phyloP scores from a whole-genome alignment of 208 protist species.

The Leishmania turanica region DNA sequence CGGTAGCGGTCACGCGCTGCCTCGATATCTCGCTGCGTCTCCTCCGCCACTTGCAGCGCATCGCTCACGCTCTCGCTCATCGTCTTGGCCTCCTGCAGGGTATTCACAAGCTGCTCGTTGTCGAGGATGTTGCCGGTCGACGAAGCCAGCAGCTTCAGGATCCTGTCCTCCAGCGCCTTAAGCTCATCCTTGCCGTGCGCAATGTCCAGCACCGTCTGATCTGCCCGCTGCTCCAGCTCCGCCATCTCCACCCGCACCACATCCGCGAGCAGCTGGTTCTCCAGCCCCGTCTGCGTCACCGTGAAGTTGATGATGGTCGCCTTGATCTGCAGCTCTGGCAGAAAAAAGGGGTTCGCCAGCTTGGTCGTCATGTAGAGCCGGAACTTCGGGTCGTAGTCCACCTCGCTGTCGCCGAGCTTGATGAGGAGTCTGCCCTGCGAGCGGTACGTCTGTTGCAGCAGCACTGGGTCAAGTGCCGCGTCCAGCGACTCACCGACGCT shows the following conservation, averaged over 20 bases:
- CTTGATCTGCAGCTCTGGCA: conserved; percentile 96
- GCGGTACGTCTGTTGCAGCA: conserved; percentile 96
- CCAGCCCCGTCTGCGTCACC: conserved; percentile 91
- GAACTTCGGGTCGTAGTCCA: conserved; percentile 96
- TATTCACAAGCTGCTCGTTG: conserved; percentile 96
- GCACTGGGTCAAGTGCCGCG: conserved; percentile 94
- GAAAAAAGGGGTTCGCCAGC: conserved; percentile 94
- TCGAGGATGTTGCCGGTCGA: conserved; percentile 96
- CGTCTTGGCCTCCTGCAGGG: conserved; percentile 93
- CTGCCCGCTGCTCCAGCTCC: conserved; percentile 91
- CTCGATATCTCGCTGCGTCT: conserved; percentile 95
- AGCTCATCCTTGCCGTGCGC: conserved; percentile 95
- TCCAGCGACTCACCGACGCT: conserved; percentile 97
- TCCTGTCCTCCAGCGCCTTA: conserved; percentile 94
- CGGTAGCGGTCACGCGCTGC: conserved; percentile 92
- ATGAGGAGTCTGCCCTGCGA: conserved; percentile 91
- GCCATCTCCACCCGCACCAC: conserved; percentile 92
- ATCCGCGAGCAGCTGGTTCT: conserved; percentile 94
- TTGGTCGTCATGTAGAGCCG: conserved; percentile 97
- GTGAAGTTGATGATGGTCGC: conserved; percentile 95
- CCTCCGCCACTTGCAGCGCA: conserved; percentile 90
- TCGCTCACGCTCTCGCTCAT: conserved; percentile 92
- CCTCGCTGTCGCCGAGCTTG: conserved; percentile 93
- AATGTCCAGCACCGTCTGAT: conserved; percentile 94
- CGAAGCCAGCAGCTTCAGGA: conserved; percentile 91